Conservation (phyloP, 2,329 filamentous ascomycete genomes). For the Trichoderma cornu-damae region DNA sequence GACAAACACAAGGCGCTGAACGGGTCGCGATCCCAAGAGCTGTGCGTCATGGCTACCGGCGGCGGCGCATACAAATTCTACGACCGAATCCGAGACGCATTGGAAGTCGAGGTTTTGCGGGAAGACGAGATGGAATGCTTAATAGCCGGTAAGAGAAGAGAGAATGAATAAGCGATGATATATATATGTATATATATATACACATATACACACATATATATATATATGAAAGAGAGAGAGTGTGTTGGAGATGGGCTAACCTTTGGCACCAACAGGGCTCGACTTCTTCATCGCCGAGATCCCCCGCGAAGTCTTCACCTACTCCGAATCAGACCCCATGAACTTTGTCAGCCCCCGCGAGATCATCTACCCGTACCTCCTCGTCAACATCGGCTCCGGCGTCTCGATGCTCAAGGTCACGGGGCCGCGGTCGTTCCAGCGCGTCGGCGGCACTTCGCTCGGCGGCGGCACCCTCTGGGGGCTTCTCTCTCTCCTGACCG, state of each 20-base stretch:
- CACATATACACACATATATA: no score
- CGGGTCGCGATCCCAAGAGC: constrained; percentile 62
- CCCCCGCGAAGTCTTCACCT: constrained; percentile 93
- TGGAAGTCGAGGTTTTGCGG: constrained; percentile 81
- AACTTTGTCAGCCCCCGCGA: constrained; percentile 76
- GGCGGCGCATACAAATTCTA: constrained; percentile 97
- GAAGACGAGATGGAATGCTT: constrained; percentile 99
- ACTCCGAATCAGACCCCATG: constrained; percentile 87
- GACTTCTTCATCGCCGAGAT: constrained; percentile 99
- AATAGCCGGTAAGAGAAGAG: constrained; percentile 65
- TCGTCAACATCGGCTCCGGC: constrained; percentile 96
- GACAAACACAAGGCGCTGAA: constrained; percentile 73
- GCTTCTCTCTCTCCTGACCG: constrained; percentile 81
- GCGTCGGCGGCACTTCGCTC: constrained; percentile 89
- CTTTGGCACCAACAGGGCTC: constrained; percentile 54
- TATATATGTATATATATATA: no score
- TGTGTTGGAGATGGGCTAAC: no score
- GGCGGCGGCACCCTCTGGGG: constrained; percentile 98
- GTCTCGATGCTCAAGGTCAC: constrained; percentile 97
- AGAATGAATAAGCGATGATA: no score
- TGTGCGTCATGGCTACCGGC: constrained; percentile 93
- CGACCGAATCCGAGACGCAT: constrained; percentile 74
- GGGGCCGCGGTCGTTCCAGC: constrained; percentile 76
- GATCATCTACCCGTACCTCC: constrained; percentile 85
- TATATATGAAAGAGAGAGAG: no score